These are phyloP conservation scores for Isabelozyma pseudorhagii DNA, from an alignment of 805 yeast genomes.

Conservation along the genomic window DNA sequence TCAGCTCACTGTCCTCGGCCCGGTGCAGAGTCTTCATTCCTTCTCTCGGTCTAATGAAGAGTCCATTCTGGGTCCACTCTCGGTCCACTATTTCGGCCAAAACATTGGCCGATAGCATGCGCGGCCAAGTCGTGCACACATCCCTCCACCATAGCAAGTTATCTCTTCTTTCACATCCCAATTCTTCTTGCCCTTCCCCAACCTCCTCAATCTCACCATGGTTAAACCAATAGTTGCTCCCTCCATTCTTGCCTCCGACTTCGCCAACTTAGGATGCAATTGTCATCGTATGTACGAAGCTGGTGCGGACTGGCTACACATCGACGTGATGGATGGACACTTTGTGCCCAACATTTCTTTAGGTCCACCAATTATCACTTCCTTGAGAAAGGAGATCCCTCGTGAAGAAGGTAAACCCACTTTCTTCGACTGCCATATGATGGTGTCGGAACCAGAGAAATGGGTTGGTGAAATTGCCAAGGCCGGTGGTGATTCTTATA, in stretches of 20 bases:
- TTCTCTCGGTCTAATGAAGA: too few species aligned
- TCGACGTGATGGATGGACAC: constrained; percentile 98
- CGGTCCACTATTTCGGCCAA: too few species aligned
- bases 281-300: constrained; percentile 76
- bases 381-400: constrained; percentile 76
- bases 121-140: too few species aligned
- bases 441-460: constrained; percentile 88
- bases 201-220: constrained; percentile 35
- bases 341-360: constrained; percentile 95
- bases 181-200: background rate
- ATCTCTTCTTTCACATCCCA: background rate
- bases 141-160: background rate
- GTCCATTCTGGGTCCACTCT: too few species aligned
- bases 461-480: constrained; percentile 93
- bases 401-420: constrained; percentile 47
- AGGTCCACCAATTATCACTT: constrained; percentile 85
- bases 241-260: constrained; percentile 88
- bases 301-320: constrained; percentile 95
- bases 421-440: constrained; percentile 96
- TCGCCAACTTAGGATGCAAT: constrained; percentile 83
- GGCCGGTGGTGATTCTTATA: constrained; percentile 94
- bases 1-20: too few species aligned
- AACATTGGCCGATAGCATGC: too few species aligned
- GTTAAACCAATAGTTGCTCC: constrained; percentile 89
- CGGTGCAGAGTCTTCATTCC: too few species aligned